phyloP scores from a whole-genome alignment of 2,329 filamentous ascomycete species.

The Teratosphaeria destructans region DNA sequence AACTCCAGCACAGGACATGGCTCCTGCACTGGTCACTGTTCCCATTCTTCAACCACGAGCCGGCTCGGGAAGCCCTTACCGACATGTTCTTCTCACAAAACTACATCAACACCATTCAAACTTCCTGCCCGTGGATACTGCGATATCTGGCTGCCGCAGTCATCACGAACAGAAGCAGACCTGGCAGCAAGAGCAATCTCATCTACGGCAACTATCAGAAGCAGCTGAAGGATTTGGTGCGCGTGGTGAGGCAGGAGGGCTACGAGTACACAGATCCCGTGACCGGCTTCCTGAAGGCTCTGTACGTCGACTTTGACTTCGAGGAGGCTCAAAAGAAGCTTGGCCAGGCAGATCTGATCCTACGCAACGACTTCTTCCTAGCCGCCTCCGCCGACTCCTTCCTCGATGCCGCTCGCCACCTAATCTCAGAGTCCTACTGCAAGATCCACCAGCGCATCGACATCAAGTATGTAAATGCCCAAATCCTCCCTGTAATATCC shows the following conservation, averaged over 20 bases:
- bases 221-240: slow-evolving; percentile 93
- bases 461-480: slow-evolving; percentile 55
- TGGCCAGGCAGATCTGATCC: slow-evolving; percentile 75
- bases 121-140: slow-evolving; percentile 89
- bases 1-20: slow-evolving; percentile 94
- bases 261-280: slow-evolving; percentile 97
- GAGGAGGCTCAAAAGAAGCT: slow-evolving; percentile 91
- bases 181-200: slow-evolving; percentile 89
- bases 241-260: slow-evolving; percentile 90
- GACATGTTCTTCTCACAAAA: slow-evolving; percentile 94
- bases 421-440: slow-evolving; percentile 99
- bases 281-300: slow-evolving; percentile 89
- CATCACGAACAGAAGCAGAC: slow-evolving; percentile 64
- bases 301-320: slow-evolving; percentile 95
- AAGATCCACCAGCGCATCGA: slow-evolving; percentile 99
- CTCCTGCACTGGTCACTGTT: slow-evolving; percentile 97
- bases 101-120: slow-evolving; percentile 99
- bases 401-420: slow-evolving; percentile 84
- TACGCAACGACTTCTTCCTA: slow-evolving; percentile 93
- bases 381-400: slow-evolving; percentile 74
- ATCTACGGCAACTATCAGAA: slow-evolving; percentile 96
- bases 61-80: slow-evolving; percentile 78
- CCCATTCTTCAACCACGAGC: slow-evolving; percentile 96
- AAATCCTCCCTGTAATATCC: not conserved
- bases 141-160: slow-evolving; percentile 90